Percentiles rank a stretch among this genome's conserved stretches.
Conservation (phyloP, 148 eudicot genomes). For the Vaccinium vitisidaea region DNA sequence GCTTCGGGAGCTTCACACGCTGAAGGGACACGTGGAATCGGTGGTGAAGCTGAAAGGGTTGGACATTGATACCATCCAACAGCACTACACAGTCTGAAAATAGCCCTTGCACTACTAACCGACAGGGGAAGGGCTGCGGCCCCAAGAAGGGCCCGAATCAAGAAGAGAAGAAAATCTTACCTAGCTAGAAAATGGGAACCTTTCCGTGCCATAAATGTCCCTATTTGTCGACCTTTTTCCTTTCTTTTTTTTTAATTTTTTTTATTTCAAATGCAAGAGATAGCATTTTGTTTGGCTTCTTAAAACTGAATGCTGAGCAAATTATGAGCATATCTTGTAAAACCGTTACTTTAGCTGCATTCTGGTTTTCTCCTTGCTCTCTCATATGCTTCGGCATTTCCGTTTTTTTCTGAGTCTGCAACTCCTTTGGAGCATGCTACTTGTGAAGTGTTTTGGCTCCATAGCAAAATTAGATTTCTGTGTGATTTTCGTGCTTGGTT, state of each 20-base stretch:
- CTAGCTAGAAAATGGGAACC: slow-evolving; percentile 7
- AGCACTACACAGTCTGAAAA: slow-evolving; percentile 71
- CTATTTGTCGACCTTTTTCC: not conserved
- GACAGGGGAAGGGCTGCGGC: not conserved
- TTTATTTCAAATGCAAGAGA: slow-evolving; percentile 15
- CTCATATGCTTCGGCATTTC: not conserved
- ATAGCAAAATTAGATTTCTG: not conserved
- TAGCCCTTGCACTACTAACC: not conserved
- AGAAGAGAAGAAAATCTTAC: slow-evolving; percentile 9
- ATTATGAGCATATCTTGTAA: slow-evolving; percentile 3
- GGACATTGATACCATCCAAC: slow-evolving; percentile 80
- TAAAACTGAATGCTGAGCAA: slow-evolving; percentile 15
- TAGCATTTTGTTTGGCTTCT: slow-evolving; percentile 24
- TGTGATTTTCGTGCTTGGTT: not conserved
- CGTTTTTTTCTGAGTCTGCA: not conserved
- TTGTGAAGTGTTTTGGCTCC: not conserved
- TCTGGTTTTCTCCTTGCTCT: not conserved
- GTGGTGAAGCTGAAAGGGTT: slow-evolving; percentile 90
- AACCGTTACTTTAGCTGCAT: not conserved
- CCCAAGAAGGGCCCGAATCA: not conserved
- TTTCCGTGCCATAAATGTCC: slow-evolving; percentile 8
- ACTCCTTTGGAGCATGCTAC: not conserved
- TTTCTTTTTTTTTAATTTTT: not conserved
- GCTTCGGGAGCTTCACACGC: slow-evolving; percentile 92
- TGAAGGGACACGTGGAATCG: slow-evolving; percentile 88